Conservation (phyloP, 768 basidiomycete species). For the Pleurotus ostreatus region DNA sequence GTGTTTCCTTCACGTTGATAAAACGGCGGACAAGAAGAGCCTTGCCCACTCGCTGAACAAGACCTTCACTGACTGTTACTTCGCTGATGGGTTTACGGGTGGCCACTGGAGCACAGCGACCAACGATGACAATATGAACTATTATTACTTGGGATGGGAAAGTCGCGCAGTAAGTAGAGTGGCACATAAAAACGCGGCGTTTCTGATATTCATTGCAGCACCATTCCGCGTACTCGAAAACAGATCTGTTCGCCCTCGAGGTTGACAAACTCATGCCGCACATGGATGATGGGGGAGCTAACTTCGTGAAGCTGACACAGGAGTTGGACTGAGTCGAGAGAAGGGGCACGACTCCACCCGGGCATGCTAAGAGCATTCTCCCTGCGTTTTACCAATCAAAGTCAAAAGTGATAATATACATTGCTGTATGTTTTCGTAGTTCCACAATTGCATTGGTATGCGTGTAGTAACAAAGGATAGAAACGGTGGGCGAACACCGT, state of each 20-base stretch:
- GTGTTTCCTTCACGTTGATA: constrained; percentile 12
- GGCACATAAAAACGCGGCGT: background rate
- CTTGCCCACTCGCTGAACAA: constrained; percentile 16
- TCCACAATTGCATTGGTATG: too few species aligned
- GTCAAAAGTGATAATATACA: too few species aligned
- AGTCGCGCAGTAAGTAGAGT: constrained; percentile 12
- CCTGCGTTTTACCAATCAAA: too few species aligned
- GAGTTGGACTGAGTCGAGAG: too few species aligned
- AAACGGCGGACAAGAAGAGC: constrained; percentile 3
- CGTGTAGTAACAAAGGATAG: too few species aligned
- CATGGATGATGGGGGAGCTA: constrained; percentile 9
- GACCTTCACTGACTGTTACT: constrained; percentile 20
- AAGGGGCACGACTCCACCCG: too few species aligned
- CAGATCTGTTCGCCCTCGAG: constrained; percentile 16
- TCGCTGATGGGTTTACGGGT: constrained; percentile 16
- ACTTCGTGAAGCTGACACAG: constrained; percentile 13
- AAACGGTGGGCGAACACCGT: too few species aligned
- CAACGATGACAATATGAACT: constrained; percentile 16
- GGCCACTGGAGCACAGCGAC: constrained; percentile 17
- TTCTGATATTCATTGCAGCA: constrained; percentile 8
- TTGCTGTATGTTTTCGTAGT: too few species aligned
- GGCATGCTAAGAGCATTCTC: too few species aligned
- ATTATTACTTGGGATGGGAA: constrained; percentile 20
- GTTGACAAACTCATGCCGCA: constrained; percentile 17
- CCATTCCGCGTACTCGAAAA: constrained; percentile 14